Evolutionary conservation across 169 alveolate genomes (phyloP), one percentile per base, ranked within the genome.

Genomic region (Amoebophrya sp.): DNA sequence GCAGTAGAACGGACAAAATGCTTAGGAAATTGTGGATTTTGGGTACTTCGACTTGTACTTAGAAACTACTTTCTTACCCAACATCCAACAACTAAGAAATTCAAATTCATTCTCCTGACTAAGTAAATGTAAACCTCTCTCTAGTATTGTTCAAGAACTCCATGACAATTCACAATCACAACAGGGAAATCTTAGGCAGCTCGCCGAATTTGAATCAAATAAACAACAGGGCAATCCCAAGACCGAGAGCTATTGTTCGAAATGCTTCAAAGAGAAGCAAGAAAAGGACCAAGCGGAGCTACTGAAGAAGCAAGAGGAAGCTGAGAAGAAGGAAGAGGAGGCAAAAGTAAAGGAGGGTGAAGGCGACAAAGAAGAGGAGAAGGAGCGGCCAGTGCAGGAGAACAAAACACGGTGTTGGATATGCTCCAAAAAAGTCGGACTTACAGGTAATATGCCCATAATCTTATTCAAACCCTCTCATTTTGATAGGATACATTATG

Each of bases 191-290:
- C n/a, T n/a, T n/a, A n/a, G n/a, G n/a, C n/a, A n/a, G n/a, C n/a
- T n/a, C n/a, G n/a, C n/a, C n/a, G n/a, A 47, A 47, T 47, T 47
- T 47, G 6, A 47, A 47, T 47, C 18, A 47, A 12, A 47, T 12
- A 6, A 47, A 47, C 65, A 47, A 47, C 83, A 65, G 83, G 83
- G 83, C 33, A 65, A 65, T 18, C 83, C 83, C 38, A 65, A 65
- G 26, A 65, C 83, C 38, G 83, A 65, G 26, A 65, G n/a, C 83
- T 65, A 65, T 36, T 65, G 83, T 36, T 65, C 83, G 83, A 65
- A 65, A 36, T 65, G 83, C 26, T 65, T 65, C 26, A 65, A 1
- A 6, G 33, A 65, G 36, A 65, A 65, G 26, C 83, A 65, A 36
- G 33, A 65, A 36, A 65, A 65, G 33, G 83, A 65, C 83, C 83